These are phyloP conservation scores for Lepraria neglecta DNA, from an alignment of 495 filamentous ascomycete genomes.

Conservation along the genomic window DNA sequence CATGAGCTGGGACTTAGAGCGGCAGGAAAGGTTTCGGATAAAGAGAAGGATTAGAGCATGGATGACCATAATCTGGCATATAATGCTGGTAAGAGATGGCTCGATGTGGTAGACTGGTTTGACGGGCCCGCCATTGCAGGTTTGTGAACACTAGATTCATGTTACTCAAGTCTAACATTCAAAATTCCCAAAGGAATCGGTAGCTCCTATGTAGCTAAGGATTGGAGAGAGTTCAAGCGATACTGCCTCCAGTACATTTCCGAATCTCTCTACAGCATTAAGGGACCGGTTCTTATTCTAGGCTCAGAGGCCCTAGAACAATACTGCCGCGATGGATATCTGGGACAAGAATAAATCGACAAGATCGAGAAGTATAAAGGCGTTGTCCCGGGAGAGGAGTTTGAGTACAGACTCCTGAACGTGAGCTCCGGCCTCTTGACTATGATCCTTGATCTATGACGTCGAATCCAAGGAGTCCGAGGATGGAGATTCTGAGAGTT, in stretches of 20 bases:
- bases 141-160: not conserved
- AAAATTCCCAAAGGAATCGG: not conserved
- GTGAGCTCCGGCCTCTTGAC: no score
- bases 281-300: not conserved
- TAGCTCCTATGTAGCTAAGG: not conserved
- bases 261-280: not conserved
- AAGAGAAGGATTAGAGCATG: not conserved
- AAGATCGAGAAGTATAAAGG: not conserved
- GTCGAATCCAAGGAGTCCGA: no score
- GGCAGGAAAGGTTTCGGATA: not conserved
- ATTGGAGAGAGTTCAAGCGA: not conserved
- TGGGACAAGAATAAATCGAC: not conserved
- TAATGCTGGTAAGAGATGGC: not conserved
- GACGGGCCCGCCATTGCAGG: not conserved
- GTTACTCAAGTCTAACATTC: not conserved
- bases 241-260: not conserved
- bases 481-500: no score
- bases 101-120: not conserved
- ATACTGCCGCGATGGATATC: not conserved
- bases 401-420: no score
- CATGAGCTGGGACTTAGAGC: not conserved
- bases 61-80: not conserved
- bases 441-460: no score
- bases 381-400: no score
- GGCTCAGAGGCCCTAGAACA: not conserved